Evolutionary conservation across 2,329 filamentous ascomycete species (phyloP).

Genomic region (Pseudogymnoascus verrucosus): DNA sequence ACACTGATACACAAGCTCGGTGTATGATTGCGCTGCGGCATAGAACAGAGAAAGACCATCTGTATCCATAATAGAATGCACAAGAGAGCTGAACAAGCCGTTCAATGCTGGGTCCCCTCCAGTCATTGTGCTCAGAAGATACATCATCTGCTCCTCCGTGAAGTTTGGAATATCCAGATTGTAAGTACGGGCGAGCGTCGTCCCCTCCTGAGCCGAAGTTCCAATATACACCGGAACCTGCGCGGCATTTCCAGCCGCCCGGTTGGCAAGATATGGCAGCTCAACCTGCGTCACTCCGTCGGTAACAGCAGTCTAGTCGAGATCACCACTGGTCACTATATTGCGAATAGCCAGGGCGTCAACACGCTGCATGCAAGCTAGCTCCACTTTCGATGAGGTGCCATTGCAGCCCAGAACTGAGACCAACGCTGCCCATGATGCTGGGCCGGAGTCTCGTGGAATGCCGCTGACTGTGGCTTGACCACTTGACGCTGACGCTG

Average conservation of each 20-base stretch:
- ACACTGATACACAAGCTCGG: background rate
- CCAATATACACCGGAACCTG: background rate
- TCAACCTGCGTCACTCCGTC: conserved; percentile 1
- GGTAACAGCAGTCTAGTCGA: background rate
- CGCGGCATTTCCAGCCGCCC: background rate
- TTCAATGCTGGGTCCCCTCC: background rate
- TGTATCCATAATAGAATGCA: background rate
- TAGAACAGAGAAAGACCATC: background rate
- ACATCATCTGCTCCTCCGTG: background rate
- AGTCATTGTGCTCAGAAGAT: background rate
- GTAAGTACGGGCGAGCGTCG: background rate
- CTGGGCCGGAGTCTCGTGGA: background rate
- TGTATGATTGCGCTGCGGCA: background rate
- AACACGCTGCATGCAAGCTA: background rate
- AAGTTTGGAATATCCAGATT: background rate
- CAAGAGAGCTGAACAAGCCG: background rate
- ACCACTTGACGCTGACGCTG: background rate
- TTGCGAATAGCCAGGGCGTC: background rate
- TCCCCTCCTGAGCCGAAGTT: background rate
- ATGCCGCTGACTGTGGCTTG: background rate
- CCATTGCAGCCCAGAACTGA: background rate
- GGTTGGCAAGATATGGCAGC: background rate
- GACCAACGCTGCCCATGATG: background rate
- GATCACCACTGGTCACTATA: background rate
- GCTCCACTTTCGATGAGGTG: background rate